phyloP scores from a whole-genome alignment of 495 filamentous ascomycete species.

The Penicillium verhagenii region DNA sequence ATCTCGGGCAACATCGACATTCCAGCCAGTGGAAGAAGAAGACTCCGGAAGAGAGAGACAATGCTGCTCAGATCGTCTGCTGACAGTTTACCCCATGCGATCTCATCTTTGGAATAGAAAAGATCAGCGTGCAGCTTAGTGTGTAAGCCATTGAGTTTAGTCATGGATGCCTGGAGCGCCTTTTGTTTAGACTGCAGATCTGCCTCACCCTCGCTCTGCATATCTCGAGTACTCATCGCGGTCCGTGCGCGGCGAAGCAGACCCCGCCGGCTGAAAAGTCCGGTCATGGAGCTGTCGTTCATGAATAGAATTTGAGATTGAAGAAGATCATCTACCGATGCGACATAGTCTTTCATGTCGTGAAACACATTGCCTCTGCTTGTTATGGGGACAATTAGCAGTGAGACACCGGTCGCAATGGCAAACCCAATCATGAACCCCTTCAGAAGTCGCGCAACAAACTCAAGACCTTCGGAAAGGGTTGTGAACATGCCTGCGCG shows the following conservation, averaged over 20 bases:
- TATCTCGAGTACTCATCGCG: constrained; percentile 18
- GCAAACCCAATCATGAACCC: constrained; percentile 67
- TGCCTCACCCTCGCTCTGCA: constrained; percentile 38
- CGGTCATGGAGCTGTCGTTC: constrained; percentile 30
- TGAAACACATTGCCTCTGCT: constrained; percentile 56
- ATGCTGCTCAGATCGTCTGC: constrained; percentile 62
- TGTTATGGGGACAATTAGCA: constrained; percentile 65
- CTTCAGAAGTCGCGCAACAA: constrained; percentile 54
- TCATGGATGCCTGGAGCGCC: constrained; percentile 46
- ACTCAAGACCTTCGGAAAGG: constrained; percentile 46
- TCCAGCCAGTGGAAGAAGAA: constrained; percentile 65
- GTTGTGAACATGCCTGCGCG: constrained; percentile 46
- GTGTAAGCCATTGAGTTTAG: constrained; percentile 54
- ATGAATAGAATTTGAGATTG: constrained; percentile 60
- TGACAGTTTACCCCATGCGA: constrained; percentile 65
- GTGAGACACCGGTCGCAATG: constrained; percentile 59
- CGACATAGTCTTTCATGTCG: constrained; percentile 55
- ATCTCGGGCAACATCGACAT: constrained; percentile 70
- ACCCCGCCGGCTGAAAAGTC: constrained; percentile 17
- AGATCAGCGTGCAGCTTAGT: constrained; percentile 67
- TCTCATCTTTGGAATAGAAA: constrained; percentile 69
- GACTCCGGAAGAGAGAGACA: constrained; percentile 49
- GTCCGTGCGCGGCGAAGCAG: constrained; percentile 26
- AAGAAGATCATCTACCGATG: constrained; percentile 48
- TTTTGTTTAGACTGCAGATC: constrained; percentile 29